phyloP scores from a whole-genome alignment of 148 eudicot species.

The Chenopodium album region DNA sequence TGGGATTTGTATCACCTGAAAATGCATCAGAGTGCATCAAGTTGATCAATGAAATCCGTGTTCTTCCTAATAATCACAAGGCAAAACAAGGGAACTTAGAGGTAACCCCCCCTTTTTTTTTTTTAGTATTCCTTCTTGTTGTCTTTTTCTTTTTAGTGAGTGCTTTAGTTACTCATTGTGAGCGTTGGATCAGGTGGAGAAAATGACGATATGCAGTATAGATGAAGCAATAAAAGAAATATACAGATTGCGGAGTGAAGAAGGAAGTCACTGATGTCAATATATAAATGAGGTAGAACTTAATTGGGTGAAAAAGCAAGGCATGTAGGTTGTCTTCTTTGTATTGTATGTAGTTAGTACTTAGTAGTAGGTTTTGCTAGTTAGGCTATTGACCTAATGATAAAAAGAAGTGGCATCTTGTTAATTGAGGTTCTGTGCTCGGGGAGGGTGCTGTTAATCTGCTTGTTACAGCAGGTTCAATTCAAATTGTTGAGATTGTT shows the following conservation, averaged over 20 bases:
- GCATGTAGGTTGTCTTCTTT: neutral
- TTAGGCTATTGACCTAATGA: neutral
- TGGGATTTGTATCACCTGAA: conserved; percentile 92
- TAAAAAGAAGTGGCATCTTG: neutral
- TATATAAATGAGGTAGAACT: neutral
- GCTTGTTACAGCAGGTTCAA: neutral
- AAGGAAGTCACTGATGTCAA: conserved; percentile 3
- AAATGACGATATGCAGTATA: conserved; percentile 63
- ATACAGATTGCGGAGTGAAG: conserved; percentile 35
- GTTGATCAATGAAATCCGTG: conserved; percentile 62
- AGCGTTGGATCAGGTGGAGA: conserved; percentile 59
- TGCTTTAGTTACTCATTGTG: conserved; percentile 9
- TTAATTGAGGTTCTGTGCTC: neutral
- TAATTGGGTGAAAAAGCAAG: neutral
- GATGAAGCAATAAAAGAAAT: conserved; percentile 68
- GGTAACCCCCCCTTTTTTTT: conserved; percentile 37
- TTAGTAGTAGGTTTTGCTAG: neutral
- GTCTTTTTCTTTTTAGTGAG: neutral
- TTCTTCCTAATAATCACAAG: conserved; percentile 68
- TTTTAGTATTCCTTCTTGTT: neutral
- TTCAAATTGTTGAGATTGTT: conserved; percentile 16
- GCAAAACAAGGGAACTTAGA: conserved; percentile 56
- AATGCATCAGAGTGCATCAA: conserved; percentile 70
- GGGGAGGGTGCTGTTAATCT: neutral
- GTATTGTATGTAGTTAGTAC: neutral